Percentiles rank a stretch among this genome's conserved stretches.
These are phyloP conservation scores for Penicillium sp. DNA, from an alignment of 2,329 filamentous ascomycete species.

Conservation along the genomic window DNA sequence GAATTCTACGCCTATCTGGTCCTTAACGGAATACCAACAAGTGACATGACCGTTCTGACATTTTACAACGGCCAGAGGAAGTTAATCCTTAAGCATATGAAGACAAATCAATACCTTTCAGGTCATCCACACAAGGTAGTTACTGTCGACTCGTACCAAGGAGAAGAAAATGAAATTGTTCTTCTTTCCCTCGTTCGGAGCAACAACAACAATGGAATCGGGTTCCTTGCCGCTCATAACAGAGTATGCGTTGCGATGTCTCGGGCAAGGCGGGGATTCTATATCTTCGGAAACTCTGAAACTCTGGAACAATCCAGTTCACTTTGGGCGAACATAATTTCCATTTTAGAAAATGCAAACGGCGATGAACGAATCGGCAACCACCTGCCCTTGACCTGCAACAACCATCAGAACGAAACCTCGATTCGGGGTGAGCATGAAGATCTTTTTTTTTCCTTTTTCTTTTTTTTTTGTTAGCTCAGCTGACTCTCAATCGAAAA, in stretches of 20 bases:
- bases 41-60: constrained; percentile 76
- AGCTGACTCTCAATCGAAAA: constrained; percentile 27
- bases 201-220: constrained; percentile 61
- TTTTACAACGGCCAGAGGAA: constrained; percentile 88
- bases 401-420: constrained; percentile 59
- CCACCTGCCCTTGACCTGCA: constrained; percentile 67
- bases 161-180: constrained; percentile 85
- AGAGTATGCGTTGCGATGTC: constrained; percentile 67
- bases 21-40: constrained; percentile 63
- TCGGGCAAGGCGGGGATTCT: constrained; percentile 77
- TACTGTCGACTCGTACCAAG: constrained; percentile 89
- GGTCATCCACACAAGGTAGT: constrained; percentile 63
- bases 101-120: constrained; percentile 49
- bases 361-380: constrained; percentile 47
- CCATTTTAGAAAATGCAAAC: constrained; percentile 42
- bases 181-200: constrained; percentile 80
- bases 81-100: constrained; percentile 57
- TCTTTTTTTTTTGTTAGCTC: background rate
- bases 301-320: constrained; percentile 53
- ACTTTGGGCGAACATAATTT: constrained; percentile 58
- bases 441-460: too few relatives aligned
- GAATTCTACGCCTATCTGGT: constrained; percentile 73
- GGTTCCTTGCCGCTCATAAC: constrained; percentile 72
- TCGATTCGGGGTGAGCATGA: constrained; percentile 51
- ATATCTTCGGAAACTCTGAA: constrained; percentile 77